Evolutionary conservation across 495 filamentous ascomycete genomes (phyloP).

Genomic region (Hypoxylon rickii): DNA sequence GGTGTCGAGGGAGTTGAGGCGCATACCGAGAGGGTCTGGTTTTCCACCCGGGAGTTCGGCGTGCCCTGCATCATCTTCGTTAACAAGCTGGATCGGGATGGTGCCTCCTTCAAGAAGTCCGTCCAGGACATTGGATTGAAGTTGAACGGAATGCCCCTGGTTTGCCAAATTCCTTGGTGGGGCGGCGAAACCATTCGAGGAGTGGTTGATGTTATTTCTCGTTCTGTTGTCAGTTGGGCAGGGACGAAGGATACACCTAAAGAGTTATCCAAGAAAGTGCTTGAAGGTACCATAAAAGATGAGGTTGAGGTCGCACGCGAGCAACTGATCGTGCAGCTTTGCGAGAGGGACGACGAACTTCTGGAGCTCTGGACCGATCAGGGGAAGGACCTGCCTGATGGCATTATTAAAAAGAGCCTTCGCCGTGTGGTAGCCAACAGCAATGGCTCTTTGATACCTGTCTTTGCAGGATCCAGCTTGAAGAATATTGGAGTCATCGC

Average conservation of each 20-base stretch:
- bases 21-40: conserved; percentile 97
- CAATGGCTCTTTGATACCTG: conserved; percentile 69
- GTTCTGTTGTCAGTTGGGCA: conserved; percentile 43
- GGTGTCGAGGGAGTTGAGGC: conserved; percentile 97
- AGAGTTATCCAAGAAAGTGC: conserved; percentile 11
- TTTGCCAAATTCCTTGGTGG: conserved; percentile 97
- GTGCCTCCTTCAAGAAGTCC: conserved; percentile 85
- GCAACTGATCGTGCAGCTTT: conserved; percentile 79
- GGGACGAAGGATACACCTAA: conserved; percentile 33
- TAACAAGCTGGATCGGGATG: conserved; percentile 96
- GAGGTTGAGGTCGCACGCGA: conserved; percentile 79
- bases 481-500: conserved; percentile 94
- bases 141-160: conserved; percentile 80
- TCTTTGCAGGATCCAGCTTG: conserved; percentile 92
- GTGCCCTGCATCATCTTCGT: conserved; percentile 89
- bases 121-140: conserved; percentile 82
- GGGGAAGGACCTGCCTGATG: conserved; percentile 71
- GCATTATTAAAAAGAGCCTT: conserved; percentile 71
- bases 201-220: conserved; percentile 77
- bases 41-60: conserved; percentile 78
- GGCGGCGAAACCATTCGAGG: conserved; percentile 76
- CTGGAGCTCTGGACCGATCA: conserved; percentile 81
- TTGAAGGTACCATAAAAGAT: conserved; percentile 51
- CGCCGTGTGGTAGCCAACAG: conserved; percentile 71
- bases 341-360: conserved; percentile 83